Evolutionary conservation across 768 basidiomycete species (phyloP), one percentile per base, ranked within the genome.

Genomic region (Chlorophyllum brunneum): DNA sequence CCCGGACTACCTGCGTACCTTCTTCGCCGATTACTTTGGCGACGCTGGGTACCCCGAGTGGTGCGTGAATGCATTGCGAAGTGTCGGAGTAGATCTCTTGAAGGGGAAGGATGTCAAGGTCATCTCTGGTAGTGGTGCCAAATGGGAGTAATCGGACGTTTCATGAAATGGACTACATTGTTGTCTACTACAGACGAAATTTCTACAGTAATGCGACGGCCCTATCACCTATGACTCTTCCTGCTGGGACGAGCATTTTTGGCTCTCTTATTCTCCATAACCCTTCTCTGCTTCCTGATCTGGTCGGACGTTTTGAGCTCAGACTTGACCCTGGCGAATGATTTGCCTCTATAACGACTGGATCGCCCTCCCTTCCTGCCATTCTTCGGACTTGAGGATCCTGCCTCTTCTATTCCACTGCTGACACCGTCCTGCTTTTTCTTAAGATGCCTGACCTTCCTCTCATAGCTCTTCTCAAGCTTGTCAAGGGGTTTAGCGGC

Each of bases 291-390:
- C 63, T 86, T 94, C 56, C 90, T 80, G 56, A 98, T 94, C 64
- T 95, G 89, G 43, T 93, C 90, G 23, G 81, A 83, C 0, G 82
- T 86, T 72, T 89, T 93, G 67, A 97, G 82, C 68, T 95, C 93
- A 39, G 70, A 85, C 67, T 85, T 93, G 57, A 89, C 82, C 51
- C 75, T 79, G 7, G 77, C 77, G 51, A 82, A 58, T 1, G 82
- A 64, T 68, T 86, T 91, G 29, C 78, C 80, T 20, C 78, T 76
- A 58, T 78, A 75, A 46, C 85, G 75, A 56, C 75, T 69, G 53
- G 70, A 64, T 57, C 70, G 76, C 33, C 66, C 71, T 20, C 59
- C 59, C 45, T 57, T 55, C 31, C 59, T 59, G 54, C 62, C 57
- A 24, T 53, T 55, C 43, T 48, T 51, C 7, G 18, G 49, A 23